Conservation (phyloP, 352 stramenopile species). For the Phytopythium oedochilum region DNA sequence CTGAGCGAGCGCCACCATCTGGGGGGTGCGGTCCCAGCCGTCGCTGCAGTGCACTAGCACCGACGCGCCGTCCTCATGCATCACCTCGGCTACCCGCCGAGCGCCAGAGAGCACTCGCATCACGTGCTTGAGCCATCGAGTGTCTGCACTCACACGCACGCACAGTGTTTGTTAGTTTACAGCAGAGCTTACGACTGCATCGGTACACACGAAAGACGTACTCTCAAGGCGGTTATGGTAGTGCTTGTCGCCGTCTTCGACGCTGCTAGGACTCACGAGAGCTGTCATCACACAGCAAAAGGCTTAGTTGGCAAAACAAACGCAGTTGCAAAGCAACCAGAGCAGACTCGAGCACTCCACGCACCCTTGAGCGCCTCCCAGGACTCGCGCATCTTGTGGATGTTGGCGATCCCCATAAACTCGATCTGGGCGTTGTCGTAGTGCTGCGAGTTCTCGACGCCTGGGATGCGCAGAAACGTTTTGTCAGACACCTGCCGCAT, state of each 20-base stretch:
- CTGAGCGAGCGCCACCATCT: slow-evolving; percentile 75
- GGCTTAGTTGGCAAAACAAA: too few relatives aligned
- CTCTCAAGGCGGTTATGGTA: slow-evolving; percentile 86
- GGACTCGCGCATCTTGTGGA: slow-evolving; percentile 97
- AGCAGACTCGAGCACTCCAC: too few relatives aligned
- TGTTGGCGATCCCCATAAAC: slow-evolving; percentile 99
- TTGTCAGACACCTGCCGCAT: not conserved
- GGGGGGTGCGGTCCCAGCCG: slow-evolving; percentile 83
- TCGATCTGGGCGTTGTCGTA: slow-evolving; percentile 95
- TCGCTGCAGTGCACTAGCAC: slow-evolving; percentile 87
- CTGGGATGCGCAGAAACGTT: slow-evolving; percentile 19
- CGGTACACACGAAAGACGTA: slow-evolving; percentile 16
- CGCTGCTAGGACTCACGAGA: slow-evolving; percentile 72
- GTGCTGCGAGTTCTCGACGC: slow-evolving; percentile 95
- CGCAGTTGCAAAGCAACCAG: too few relatives aligned
- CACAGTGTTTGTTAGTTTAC: too few relatives aligned
- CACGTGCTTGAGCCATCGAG: slow-evolving; percentile 96
- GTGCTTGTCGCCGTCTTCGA: slow-evolving; percentile 85
- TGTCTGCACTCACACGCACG: slow-evolving; percentile 50
- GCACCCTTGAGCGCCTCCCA: slow-evolving; percentile 85
- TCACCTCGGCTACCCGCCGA: slow-evolving; percentile 65
- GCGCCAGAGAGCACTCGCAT: slow-evolving; percentile 83
- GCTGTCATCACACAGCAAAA: slow-evolving; percentile 23
- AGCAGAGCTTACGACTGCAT: too few relatives aligned
- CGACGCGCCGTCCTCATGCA: slow-evolving; percentile 79